Conservation (phyloP, 2,329 filamentous ascomycete species). For the Amylocarpus encephaloides region DNA sequence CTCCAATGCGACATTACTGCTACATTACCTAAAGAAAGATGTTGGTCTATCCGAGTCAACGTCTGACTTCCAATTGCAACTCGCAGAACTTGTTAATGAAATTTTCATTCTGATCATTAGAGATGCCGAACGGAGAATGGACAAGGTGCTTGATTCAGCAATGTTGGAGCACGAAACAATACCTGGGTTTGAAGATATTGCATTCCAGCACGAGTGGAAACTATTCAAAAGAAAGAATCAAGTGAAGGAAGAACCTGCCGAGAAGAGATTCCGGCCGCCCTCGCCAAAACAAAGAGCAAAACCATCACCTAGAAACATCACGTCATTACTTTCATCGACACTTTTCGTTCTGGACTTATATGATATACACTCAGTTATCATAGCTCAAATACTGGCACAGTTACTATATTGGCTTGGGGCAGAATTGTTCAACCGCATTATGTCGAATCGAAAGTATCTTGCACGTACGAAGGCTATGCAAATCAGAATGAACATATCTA, state of each 20-base stretch:
- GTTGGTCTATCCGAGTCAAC: constrained; percentile 73
- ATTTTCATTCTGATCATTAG: constrained; percentile 97
- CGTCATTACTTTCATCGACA: constrained; percentile 88
- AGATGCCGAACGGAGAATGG: constrained; percentile 90
- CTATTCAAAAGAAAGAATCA: constrained; percentile 89
- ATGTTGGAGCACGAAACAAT: constrained; percentile 99
- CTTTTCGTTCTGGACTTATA: constrained; percentile 98
- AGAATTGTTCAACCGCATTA: constrained; percentile 95
- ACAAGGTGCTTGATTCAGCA: constrained; percentile 86
- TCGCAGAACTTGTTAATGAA: constrained; percentile 93
- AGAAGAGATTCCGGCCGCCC: constrained; percentile 86
- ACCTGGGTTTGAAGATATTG: constrained; percentile 91
- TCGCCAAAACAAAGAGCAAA: constrained; percentile 91
- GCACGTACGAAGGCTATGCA: constrained; percentile 98
- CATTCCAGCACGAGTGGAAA: constrained; percentile 98
- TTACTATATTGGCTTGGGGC: constrained; percentile 94
- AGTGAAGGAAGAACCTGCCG: constrained; percentile 80
- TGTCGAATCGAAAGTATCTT: constrained; percentile 91
- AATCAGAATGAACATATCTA: constrained; percentile 97
- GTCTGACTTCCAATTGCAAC: constrained; percentile 81
- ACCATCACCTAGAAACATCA: constrained; percentile 88
- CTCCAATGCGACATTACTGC: constrained; percentile 88
- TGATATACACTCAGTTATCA: constrained; percentile 96
- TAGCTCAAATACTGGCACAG: constrained; percentile 83
- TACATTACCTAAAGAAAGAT: constrained; percentile 97